Conservation (phyloP, 345 rosid species). For the Hypericum perforatum region DNA sequence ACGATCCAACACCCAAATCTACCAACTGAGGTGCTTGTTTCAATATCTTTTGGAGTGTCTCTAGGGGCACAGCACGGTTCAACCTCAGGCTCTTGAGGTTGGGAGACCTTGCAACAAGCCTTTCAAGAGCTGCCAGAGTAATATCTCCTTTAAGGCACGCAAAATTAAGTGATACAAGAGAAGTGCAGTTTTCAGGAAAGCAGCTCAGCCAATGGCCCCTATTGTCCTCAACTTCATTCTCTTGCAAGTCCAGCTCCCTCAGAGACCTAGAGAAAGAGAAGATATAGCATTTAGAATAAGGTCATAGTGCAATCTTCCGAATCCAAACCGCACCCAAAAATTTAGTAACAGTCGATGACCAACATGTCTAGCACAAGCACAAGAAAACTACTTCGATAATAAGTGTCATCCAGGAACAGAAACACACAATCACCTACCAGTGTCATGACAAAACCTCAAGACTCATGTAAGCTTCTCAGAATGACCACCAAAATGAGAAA, state of each 20-base stretch:
- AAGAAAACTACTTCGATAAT: too few relatives aligned
- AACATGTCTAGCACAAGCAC: too few relatives aligned
- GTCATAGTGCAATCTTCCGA: background rate
- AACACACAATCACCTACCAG: too few relatives aligned
- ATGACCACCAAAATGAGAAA: too few relatives aligned
- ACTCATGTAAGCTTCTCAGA: too few relatives aligned
- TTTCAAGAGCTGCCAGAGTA: slow-evolving; percentile 62
- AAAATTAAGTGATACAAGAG: slow-evolving; percentile 73
- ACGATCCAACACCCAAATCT: slow-evolving; percentile 91
- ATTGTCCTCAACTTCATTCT: slow-evolving; percentile 88
- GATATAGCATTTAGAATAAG: slow-evolving; percentile 2
- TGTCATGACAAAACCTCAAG: too few relatives aligned
- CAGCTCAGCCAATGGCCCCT: slow-evolving; percentile 90
- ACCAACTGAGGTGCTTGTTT: slow-evolving; percentile 54
- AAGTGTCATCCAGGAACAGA: too few relatives aligned
- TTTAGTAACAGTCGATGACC: too few relatives aligned
- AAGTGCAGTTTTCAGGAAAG: slow-evolving; percentile 69
- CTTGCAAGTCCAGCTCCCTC: slow-evolving; percentile 93
- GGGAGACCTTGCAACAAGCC: slow-evolving; percentile 87
- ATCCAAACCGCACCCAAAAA: background rate
- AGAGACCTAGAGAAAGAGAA: slow-evolving; percentile 41
- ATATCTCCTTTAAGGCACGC: slow-evolving; percentile 90
- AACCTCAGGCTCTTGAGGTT: slow-evolving; percentile 74
- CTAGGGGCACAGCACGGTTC: slow-evolving; percentile 71
- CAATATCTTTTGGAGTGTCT: slow-evolving; percentile 53